Evolutionary conservation across 163 green algal species (phyloP), one percentile per base, ranked within the genome.

Genomic region (Volvox carteri): DNA sequence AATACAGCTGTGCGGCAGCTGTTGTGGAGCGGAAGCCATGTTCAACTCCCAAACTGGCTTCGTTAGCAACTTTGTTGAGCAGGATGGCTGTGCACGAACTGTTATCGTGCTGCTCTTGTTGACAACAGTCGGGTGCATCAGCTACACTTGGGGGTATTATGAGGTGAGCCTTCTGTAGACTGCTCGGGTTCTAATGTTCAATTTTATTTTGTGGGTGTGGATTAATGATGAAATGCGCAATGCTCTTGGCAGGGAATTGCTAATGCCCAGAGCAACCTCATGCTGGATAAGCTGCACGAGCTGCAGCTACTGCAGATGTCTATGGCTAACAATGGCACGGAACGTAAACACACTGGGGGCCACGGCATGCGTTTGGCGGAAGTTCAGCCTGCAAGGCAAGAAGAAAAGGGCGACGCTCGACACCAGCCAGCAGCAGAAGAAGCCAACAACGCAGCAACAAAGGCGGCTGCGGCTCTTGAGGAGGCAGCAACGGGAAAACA

Each of bases 101-200:
- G 84, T 89, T 46, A 89, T 89, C 72, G 84, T 89, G 19, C 72
- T 89, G 3, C 54, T 89, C 0, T 16, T 89, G 42, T 39, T 89
- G n/a, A 89, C 84, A 30, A 84, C 84, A 0, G 84, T 89, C 28
- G 84, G 84, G 2, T 89, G 84, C 84, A 76, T 89, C 12, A 84
- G 72, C 42, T 89, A 89, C 41, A 89, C 84, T n/a, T 89, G 84
- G 84, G 84, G 84, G 25, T 89, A 89, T 54, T 89, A 89, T 23
- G 84, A 89, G 84, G 84, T 89, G 33, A 86, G 78, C 0, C 2
- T 30, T n/a, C n/a, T n/a, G n/a, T n/a, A n/a, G n/a, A n/a, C 48
- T 14, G 48, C 48, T 58, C 48, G 48, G 14, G 48, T 11, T 11
- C 48, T 14, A 58, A 14, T 58, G 48, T 58, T 14, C 48, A 23